phyloP scores from a whole-genome alignment of 176 grass and related monocot genomes.

The Echinochloa phyllopogon region DNA sequence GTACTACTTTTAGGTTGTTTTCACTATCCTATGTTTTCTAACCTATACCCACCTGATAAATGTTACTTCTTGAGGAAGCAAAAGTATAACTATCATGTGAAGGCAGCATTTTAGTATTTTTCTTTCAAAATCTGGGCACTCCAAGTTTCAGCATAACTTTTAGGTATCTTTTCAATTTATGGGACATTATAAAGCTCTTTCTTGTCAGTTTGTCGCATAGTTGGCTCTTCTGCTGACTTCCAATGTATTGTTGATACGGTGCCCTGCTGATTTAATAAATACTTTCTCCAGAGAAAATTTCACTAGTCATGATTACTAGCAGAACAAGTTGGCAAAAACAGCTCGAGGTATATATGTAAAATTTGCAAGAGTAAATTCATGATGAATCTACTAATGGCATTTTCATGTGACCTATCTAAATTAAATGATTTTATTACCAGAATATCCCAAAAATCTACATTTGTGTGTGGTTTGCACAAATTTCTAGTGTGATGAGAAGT shows the following conservation, averaged over 20 bases:
- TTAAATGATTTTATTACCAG: background rate
- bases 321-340: background rate
- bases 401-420: background rate
- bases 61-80: background rate
- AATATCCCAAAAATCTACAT: background rate
- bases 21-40: conserved; percentile 1
- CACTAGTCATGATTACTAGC: background rate
- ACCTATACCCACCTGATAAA: background rate
- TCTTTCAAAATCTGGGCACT: background rate
- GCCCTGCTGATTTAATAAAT: background rate
- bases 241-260: background rate
- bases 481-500: background rate
- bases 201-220: background rate
- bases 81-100: background rate
- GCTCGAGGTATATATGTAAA: background rate
- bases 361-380: background rate
- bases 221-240: background rate
- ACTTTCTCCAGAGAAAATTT: background rate
- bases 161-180: conserved; percentile 11
- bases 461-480: background rate
- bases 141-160: conserved; percentile 5
- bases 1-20: background rate
- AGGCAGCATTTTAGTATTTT: background rate
- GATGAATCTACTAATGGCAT: background rate
- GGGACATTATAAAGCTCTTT: background rate